A percentile compares a stretch with the other conserved stretches of the same genome.
phyloP scores from a whole-genome alignment of 495 filamentous ascomycete species.

The Aspergillus coremiiformis region DNA sequence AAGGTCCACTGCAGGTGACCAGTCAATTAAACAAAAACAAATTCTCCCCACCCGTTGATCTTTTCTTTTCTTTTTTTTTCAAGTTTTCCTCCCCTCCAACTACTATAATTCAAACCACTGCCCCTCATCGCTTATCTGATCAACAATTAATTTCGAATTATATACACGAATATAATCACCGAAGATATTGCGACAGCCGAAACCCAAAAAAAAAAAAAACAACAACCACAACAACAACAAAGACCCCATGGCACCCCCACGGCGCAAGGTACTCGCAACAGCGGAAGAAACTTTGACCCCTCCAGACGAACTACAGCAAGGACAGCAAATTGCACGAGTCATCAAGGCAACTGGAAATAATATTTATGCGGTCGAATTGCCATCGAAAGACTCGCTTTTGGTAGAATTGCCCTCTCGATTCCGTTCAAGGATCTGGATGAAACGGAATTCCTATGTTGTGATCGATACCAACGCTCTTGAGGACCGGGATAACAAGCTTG shows the following conservation, averaged over 20 bases:
- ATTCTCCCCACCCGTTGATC: not conserved
- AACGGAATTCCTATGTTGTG: slow-evolving; percentile 76
- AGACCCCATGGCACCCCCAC: slow-evolving; percentile 69
- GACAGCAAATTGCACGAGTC: slow-evolving; percentile 66
- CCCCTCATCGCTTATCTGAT: not conserved
- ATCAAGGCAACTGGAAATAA: slow-evolving; percentile 81
- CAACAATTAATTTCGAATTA: not conserved
- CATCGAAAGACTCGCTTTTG: slow-evolving; percentile 46
- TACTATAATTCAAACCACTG: not conserved
- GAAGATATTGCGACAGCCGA: no score
- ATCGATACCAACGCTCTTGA: slow-evolving; percentile 63
- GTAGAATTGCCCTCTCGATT: slow-evolving; percentile 77
- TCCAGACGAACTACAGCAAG: slow-evolving; percentile 53
- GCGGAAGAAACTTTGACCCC: slow-evolving; percentile 69
- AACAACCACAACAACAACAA: slow-evolving; percentile 21
- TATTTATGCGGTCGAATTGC: slow-evolving; percentile 66
- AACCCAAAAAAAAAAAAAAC: not conserved
- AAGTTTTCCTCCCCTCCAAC: not conserved
- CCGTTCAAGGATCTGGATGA: slow-evolving; percentile 86
- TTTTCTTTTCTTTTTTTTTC: not conserved
- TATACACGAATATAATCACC: no score
- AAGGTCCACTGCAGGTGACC: not conserved
- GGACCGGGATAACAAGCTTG: slow-evolving; percentile 67
- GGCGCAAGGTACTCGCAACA: slow-evolving; percentile 64
- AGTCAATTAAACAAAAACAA: not conserved